These are phyloP conservation scores for Purpureocillium lavendulum DNA, from an alignment of 2,329 filamentous ascomycete genomes.

Conservation along the genomic window DNA sequence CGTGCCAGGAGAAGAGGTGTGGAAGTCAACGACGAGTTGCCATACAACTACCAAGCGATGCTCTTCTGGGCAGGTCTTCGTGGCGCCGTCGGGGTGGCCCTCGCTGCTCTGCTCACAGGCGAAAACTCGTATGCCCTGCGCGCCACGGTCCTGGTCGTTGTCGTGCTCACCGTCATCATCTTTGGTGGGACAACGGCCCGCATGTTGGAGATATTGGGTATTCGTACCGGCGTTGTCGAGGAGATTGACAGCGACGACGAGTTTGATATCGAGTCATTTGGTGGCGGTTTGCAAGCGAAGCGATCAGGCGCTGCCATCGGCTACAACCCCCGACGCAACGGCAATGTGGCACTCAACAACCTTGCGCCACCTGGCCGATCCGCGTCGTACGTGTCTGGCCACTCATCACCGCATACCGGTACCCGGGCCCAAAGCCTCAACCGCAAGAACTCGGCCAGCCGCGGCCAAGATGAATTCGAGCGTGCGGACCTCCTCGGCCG, in stretches of 20 bases:
- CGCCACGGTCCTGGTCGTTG: constrained; percentile 93
- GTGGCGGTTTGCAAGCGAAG: constrained; percentile 69
- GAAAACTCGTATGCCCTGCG: constrained; percentile 75
- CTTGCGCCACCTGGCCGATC: constrained; percentile 30
- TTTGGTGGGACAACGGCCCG: constrained; percentile 95
- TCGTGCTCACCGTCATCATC: constrained; percentile 96
- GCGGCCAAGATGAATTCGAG: constrained; percentile 39
- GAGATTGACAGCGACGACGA: constrained; percentile 97
- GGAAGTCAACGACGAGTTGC: constrained; percentile 78
- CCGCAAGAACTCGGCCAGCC: constrained; percentile 39
- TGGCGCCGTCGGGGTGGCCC: constrained; percentile 88
- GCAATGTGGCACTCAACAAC: constrained; percentile 49
- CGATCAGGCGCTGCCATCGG: constrained; percentile 70
- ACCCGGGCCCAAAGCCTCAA: constrained; percentile 38
- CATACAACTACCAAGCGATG: constrained; percentile 97
- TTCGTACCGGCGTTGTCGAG: constrained; percentile 90
- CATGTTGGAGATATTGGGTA: constrained; percentile 97
- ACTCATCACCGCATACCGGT: constrained; percentile 37
- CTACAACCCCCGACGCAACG: constrained; percentile 61
- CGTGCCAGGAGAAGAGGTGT: constrained; percentile 65
- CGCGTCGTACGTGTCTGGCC: constrained; percentile 45
- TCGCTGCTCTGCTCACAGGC: constrained; percentile 81
- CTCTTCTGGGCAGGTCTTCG: constrained; percentile 98
- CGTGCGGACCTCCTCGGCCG: constrained; percentile 47
- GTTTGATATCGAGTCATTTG: constrained; percentile 84